Conservation (phyloP, 345 rosid species). For the Populus nigra region DNA sequence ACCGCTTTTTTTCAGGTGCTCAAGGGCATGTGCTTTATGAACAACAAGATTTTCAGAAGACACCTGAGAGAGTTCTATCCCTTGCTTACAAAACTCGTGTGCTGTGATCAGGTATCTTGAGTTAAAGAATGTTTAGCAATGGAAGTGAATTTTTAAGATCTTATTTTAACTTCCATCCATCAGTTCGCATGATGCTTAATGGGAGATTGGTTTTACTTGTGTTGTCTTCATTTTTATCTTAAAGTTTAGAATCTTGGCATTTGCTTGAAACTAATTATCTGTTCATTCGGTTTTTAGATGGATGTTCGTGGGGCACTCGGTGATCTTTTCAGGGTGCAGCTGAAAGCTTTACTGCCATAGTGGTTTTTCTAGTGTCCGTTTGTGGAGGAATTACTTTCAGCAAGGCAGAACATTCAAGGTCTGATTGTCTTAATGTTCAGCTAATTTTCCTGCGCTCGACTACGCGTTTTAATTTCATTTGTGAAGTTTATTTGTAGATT, state of each 20-base stretch:
- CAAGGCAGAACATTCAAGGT: slow-evolving; percentile 15
- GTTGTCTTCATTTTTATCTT: background rate
- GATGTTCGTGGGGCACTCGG: slow-evolving; percentile 89
- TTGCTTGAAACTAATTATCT: background rate
- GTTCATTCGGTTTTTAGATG: slow-evolving; percentile 52
- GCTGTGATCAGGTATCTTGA: slow-evolving; percentile 80
- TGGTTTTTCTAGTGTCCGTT: slow-evolving; percentile 7
- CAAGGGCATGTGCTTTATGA: slow-evolving; percentile 93
- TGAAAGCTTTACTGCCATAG: slow-evolving; percentile 72
- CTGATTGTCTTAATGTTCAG: background rate
- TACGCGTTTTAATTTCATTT: background rate
- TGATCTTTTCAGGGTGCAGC: slow-evolving; percentile 77
- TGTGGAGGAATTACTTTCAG: slow-evolving; percentile 21
- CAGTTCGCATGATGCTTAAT: no score
- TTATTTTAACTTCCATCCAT: no score
- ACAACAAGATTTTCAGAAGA: slow-evolving; percentile 69
- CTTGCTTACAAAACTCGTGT: slow-evolving; percentile 80
- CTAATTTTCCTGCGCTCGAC: background rate
- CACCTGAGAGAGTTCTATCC: slow-evolving; percentile 92
- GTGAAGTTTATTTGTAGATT: background rate
- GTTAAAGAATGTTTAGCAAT: background rate
- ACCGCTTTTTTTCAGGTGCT: slow-evolving; percentile 52
- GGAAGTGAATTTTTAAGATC: background rate
- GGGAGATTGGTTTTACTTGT: background rate
- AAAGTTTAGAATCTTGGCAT: background rate